phyloP scores from a whole-genome alignment of 192 early-diverging fungal species.

The Phycomyces blakesleeanus region DNA sequence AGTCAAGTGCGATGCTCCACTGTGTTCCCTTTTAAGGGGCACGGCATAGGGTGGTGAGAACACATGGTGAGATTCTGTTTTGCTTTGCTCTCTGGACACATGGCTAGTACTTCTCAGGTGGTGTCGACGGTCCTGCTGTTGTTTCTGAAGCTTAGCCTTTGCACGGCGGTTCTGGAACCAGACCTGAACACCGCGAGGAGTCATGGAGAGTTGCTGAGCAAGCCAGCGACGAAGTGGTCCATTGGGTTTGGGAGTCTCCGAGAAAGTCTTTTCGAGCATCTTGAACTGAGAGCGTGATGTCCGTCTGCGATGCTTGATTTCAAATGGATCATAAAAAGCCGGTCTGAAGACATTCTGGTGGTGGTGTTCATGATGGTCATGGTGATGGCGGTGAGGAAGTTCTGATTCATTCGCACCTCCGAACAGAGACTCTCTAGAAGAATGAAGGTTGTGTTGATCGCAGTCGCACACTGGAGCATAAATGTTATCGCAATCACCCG shows the following conservation, averaged over 20 bases:
- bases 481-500: background rate
- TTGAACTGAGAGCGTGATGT: slow-evolving; percentile 70
- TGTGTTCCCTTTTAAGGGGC: background rate
- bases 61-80: too few relatives aligned
- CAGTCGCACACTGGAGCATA: background rate
- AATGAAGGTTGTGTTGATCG: background rate
- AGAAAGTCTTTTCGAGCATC: slow-evolving; percentile 66
- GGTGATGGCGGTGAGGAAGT: too few relatives aligned
- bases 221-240: slow-evolving; percentile 56
- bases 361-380: too few relatives aligned
- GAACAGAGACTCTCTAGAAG: background rate
- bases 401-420: background rate
- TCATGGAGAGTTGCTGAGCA: slow-evolving; percentile 62
- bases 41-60: background rate
- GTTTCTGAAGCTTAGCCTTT: slow-evolving; percentile 55
- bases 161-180: slow-evolving; percentile 87
- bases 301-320: slow-evolving; percentile 71
- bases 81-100: too few relatives aligned
- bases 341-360: slow-evolving; percentile 43
- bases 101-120: background rate
- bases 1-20: background rate
- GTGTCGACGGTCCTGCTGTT: slow-evolving; percentile 4
- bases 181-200: slow-evolving; percentile 71
- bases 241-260: slow-evolving; percentile 68
- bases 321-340: slow-evolving; percentile 73